Base-by-base conservation (phyloP, 257 asterid species). In the Ilex aquifolium region DNA sequence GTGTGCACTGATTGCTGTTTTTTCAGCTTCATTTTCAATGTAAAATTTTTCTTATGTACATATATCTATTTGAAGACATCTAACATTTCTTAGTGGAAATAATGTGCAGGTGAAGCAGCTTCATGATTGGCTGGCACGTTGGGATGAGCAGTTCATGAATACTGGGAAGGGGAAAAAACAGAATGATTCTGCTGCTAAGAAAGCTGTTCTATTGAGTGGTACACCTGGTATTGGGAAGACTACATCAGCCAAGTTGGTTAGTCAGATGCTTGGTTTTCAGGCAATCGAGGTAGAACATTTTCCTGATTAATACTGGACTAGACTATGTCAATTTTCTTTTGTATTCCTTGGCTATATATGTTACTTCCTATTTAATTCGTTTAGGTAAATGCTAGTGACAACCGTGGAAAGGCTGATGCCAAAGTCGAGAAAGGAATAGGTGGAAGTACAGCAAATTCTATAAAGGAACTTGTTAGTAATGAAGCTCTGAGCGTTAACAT, bases 211-310 rank as follows among this genome's bases (percentile, higher is more conserved):
- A 48, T 74, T 93, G 73, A 77, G 95, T 81, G 99, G 99, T 57
- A 93, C 90, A 3, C 99, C 99, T 62, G 99, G 99, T 67, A 84
- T 93, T 31, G 99, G 99, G 70, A 93, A 93, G 77, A 93, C 99
- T 56, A 82, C 95, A 61, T 78, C 97, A 30, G 99, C 97, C 39
- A 93, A 85, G 84, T 77, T 93, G 81, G 91, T 90, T 44, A 74
- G 96, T 80, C 88, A 82, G 83, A 82, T 87, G 95, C 95, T 93
- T 66, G 96, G 97, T 64, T 93, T 85, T 76, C 90, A 79, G 67
- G 65, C 95, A 58, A 73, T 93, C 56, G 99, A 93, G 99, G 99
- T 90, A 49, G 74, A 79, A 51, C 71, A 53, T 21, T 53, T 3
- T 53, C 5, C 3, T 15, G 57, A 53, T 6, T 53, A 8, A 8